These are phyloP conservation scores for Flaveria floridana DNA, from an alignment of 140 eudicot genomes.

Conservation along the genomic window DNA sequence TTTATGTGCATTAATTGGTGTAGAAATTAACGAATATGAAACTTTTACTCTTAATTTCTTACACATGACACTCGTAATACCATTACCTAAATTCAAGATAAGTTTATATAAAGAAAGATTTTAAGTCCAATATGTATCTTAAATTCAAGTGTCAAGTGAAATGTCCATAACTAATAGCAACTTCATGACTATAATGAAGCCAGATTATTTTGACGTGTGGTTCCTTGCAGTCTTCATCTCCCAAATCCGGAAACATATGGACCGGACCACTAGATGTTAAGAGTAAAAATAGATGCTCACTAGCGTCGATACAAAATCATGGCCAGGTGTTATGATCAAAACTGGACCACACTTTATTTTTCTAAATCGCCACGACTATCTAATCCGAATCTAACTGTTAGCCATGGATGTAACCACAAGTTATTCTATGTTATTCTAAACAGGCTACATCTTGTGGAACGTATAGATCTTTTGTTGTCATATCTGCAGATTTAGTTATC, in stretches of 20 bases:
- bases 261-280: neutral
- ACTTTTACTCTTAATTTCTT: too few relatives aligned
- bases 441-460: too few relatives aligned
- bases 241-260: neutral
- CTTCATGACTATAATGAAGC: too few relatives aligned
- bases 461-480: too few relatives aligned
- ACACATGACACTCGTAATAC: neutral
- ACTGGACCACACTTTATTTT: constrained; percentile 27
- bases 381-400: neutral
- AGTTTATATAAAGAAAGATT: neutral
- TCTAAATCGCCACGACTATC: constrained; percentile 29
- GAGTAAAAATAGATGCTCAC: neutral
- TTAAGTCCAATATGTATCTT: neutral
- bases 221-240: too few relatives aligned
- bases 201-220: too few relatives aligned
- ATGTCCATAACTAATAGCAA: too few relatives aligned
- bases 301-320: neutral
- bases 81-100: neutral
- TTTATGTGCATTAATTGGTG: too few relatives aligned
- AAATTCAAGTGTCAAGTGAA: neutral
- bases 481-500: too few relatives aligned
- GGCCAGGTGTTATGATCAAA: constrained; percentile 28
- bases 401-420: too few relatives aligned
- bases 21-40: too few relatives aligned
- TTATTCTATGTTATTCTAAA: too few relatives aligned